Evolutionary conservation across 2,329 filamentous ascomycete species (phyloP), one percentile per base, ranked within the genome.

Genomic region (Colletotrichum eremochloae): DNA sequence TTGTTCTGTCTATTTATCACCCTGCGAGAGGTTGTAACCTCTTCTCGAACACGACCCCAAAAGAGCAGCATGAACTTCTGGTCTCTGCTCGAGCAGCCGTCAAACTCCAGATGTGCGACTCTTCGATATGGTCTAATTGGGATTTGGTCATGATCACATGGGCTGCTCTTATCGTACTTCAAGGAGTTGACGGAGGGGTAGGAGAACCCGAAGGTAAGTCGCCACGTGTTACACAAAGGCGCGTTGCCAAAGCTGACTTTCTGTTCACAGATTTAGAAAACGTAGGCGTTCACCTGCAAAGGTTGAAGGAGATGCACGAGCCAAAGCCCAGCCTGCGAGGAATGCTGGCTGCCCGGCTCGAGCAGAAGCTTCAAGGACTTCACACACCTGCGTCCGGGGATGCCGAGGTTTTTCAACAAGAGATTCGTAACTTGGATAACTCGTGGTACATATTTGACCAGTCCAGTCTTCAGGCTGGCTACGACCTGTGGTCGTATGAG

Each of bases 61-160:
- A 79, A 20, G 83, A 84, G 67, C 81, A 83, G 60, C 80, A 82
- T 38, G 83, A 84, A 70, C 76, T 84, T 18, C 74, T 84, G 0
- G 77, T 84, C 2, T 84, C 83, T 2, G 82, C 83, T 1, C 76
- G 82, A 18, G 81, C 82, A 1, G 81, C 83, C 0, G 75, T 85
- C 24, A 81, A 80, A 68, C 74, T 84, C 2, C 82, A 84, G 55
- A 77, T 80, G 5, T 77, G 81, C n/a, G 83, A 84, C 63, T 76
- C 80, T 31, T 79, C 81, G 1, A 84, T 84, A 67, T 84, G 83
- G 83, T 80, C 82, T 5, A 84, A 84, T 56, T 85, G 81, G 80
- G 83, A 84, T 53, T 75, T 84, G 0, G 79, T 84, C 29, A 82
- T 85, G 74, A 85, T 85, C 63, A 84, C 83, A 0, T 84, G 82